Evolutionary conservation across 2,329 filamentous ascomycete species (phyloP), one percentile per base, ranked within the genome.

Genomic region (Diaporthe citrichinensis): DNA sequence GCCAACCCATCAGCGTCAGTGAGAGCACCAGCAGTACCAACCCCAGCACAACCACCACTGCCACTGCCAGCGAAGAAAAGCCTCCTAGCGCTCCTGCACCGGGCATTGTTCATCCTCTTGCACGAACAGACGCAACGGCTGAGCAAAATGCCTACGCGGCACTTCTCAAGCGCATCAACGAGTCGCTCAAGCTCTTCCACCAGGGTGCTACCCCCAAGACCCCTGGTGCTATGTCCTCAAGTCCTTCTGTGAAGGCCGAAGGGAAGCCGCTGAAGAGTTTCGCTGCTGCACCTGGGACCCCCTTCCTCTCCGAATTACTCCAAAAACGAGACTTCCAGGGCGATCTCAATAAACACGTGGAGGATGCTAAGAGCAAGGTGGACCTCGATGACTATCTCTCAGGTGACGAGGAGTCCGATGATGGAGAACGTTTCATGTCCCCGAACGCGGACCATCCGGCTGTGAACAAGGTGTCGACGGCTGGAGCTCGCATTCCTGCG

Each of bases 1-100:
- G 97, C 71, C 93, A 96, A 79, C 92, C 94, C 17, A 91, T 98
- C 75, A 94, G 98, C 79, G 87, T 91, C 77, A 90, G 93, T 78
- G 92, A 93, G 72, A 84, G 84, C 72, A 82, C 88, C 75, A 83
- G 84, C 72, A 82, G 88, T 75, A 83, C 88, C 73, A 83, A 83
- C 39, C 88, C 88, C 59, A 84, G 84, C 71, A 83, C 83, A 74
- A 83, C 88, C 72, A 83, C 83, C 41, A 88, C 88, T 59, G 84
- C 84, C 71, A 81, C 88, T 75, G 83, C 88, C 73, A 86, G 84
- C 44, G 85, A 87, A 72, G 86, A 86, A 72, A 87, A 73, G 75
- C 79, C 81, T 36, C 65, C 78, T 9, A 78, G 57, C 44, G 71
- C 80, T 23, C 78, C 81, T 46, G 82, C 84, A 34, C 83, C 86